Evolutionary conservation across 73 alveolate genomes (phyloP).

Genomic region (Uronychia binucleata): DNA sequence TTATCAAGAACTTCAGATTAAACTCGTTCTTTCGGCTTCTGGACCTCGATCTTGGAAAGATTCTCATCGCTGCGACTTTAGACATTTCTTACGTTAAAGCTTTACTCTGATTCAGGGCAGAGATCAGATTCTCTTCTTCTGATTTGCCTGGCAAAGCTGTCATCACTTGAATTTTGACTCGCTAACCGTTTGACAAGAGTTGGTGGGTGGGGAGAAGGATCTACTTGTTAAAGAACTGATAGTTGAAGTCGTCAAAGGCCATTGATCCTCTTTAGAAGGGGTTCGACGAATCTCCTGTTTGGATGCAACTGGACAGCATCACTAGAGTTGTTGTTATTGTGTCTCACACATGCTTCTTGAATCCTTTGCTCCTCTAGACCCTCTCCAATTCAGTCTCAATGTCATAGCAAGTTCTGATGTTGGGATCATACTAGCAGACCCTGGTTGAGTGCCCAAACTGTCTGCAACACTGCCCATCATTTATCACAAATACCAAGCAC

Average conservation of each 20-base stretch:
- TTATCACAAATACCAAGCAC: constrained; percentile 65
- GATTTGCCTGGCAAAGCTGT: background rate
- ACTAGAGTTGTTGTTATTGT: background rate
- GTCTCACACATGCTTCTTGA: constrained; percentile 5
- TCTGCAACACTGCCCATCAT: constrained; percentile 46
- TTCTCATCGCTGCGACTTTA: background rate
- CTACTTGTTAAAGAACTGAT: constrained; percentile 28
- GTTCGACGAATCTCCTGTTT: background rate
- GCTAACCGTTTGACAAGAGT: background rate
- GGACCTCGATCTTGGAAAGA: background rate
- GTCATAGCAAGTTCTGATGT: constrained; percentile 35
- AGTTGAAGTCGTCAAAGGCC: constrained; percentile 60
- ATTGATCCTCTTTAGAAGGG: constrained; percentile 58
- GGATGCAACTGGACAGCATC: background rate
- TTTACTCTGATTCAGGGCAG: background rate
- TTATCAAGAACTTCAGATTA: background rate
- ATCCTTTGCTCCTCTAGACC: constrained; percentile 33
- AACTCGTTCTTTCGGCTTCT: background rate
- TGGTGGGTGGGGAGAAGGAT: constrained; percentile 28
- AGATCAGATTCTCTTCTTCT: background rate
- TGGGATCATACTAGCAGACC: constrained; percentile 78
- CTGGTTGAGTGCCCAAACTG: constrained; percentile 60
- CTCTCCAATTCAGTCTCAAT: constrained; percentile 27
- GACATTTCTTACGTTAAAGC: background rate
- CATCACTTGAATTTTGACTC: background rate